Evolutionary conservation across 2,329 filamentous ascomycete genomes (phyloP).

Genomic region (Trichophyton rubrum): DNA sequence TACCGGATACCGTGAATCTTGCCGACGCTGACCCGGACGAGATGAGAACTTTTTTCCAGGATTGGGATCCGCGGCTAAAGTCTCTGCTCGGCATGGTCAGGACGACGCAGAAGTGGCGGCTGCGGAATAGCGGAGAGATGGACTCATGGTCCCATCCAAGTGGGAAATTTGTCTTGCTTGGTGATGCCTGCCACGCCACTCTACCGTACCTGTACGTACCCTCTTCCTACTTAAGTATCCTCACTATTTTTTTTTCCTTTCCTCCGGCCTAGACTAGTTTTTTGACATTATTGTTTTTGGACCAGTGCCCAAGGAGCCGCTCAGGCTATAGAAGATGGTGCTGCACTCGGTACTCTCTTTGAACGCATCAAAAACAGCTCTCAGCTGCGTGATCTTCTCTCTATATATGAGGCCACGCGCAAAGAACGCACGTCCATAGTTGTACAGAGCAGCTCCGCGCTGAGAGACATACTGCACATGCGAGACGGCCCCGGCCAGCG

Average conservation of each 20-base stretch:
- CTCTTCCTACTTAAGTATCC: conserved; percentile 24
- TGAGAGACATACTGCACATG: conserved; percentile 51
- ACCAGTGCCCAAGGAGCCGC: conserved; percentile 23
- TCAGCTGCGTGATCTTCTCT: conserved; percentile 16
- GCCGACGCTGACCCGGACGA: conserved; percentile 30
- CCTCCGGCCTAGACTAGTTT: too few relatives aligned
- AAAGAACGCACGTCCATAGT: conserved; percentile 48
- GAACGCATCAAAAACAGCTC: conserved; percentile 10
- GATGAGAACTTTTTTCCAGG: conserved; percentile 42
- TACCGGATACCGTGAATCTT: conserved; percentile 29
- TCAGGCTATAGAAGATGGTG: conserved; percentile 22
- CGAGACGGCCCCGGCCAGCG: conserved; percentile 46
- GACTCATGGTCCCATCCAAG: conserved; percentile 46
- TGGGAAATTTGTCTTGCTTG: conserved; percentile 47
- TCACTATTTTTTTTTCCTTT: too few relatives aligned
- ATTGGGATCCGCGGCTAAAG: conserved; percentile 41
- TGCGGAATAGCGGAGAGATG: conserved; percentile 45
- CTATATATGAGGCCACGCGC: conserved; percentile 45
- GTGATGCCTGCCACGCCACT: conserved; percentile 53
- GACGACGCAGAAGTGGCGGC: conserved; percentile 41
- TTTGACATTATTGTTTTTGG: not conserved
- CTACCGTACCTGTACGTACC: conserved; percentile 43
- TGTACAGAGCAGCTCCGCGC: conserved; percentile 46
- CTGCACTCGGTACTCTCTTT: conserved; percentile 18
- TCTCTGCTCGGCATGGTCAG: conserved; percentile 7